Base-by-base conservation (phyloP, 345 rosid species). In the Citrus hindsii region DNA sequence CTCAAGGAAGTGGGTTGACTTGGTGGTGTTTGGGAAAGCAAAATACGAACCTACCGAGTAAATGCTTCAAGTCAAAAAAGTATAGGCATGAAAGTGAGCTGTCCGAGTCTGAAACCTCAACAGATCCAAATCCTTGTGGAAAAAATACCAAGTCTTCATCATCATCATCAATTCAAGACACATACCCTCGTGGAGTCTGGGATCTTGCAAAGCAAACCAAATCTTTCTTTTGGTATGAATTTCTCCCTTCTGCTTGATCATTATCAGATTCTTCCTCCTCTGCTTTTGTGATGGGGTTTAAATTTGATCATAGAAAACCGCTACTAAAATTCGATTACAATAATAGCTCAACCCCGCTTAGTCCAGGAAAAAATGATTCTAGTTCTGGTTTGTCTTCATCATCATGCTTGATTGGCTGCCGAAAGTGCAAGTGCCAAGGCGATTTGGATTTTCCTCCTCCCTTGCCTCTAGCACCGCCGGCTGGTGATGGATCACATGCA, bases 1-100 rank as follows among this genome's bases (percentile, higher is more conserved):
- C 71, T 13, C 13, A 7, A 7, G 32, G 38, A 67, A 42, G 71
- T 25, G 28, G 9, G 22, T 73, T 64, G 85, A 80, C 79, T 80
- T 51, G 14, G n/a, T 4, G 51, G 51, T 42, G n/a, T 37, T 5
- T 9, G 10, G 21, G 25, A n/a, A 8, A 30, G 22, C 35, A 28
- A 66, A 1, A 3, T 66, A 42, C 71, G 73, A 80, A 80, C 28
- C 80, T 30, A 35, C 82, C 82, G 5, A 30, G 77, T 72, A 82
- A 82, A 37, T 72, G 82, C 80, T 6, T 5, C 10, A 1, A 74
- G 46, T 27, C 25, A 40, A 0, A 22, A 58, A 58, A 79, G 69
- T 69, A 79, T 16, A 53, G 35, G 0, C 46, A 25, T 7, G 78
- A 79, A 73, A 72, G 30, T 56, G 62, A 76, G 4, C 42, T 16